Conservation (phyloP, 176 grass and related monocot genomes). For the Alloteropsis semialata region DNA sequence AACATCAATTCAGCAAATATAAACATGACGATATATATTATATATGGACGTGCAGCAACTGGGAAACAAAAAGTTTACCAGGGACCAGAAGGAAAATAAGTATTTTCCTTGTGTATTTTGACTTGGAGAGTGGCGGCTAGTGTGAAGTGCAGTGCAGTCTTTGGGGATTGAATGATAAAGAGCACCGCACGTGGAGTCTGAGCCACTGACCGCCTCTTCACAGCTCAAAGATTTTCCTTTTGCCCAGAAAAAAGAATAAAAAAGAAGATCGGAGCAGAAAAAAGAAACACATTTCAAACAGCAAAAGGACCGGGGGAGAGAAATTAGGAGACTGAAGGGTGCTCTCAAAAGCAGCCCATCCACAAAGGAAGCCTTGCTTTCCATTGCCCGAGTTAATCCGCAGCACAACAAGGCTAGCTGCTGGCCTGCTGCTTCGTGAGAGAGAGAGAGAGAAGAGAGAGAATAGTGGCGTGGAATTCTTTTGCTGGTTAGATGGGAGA, state of each 20-base stretch:
- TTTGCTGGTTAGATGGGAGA: constrained; percentile 29
- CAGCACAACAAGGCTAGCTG: background rate
- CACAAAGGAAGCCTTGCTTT: constrained; percentile 53
- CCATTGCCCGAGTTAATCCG: constrained; percentile 26
- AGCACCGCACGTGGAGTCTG: constrained; percentile 95
- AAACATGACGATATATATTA: background rate
- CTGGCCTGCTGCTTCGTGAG: background rate
- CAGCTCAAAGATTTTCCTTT: constrained; percentile 55
- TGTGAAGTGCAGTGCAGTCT: constrained; percentile 41
- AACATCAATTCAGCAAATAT: background rate
- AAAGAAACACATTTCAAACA: constrained; percentile 46
- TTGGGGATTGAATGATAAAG: constrained; percentile 85
- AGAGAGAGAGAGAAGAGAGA: background rate
- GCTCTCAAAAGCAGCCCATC: constrained; percentile 60
- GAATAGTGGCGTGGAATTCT: constrained; percentile 18
- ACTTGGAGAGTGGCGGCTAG: constrained; percentile 50
- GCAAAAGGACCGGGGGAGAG: background rate
- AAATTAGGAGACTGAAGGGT: background rate
- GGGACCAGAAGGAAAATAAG: background rate
- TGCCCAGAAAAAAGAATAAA: constrained; percentile 26
- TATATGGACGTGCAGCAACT: background rate
- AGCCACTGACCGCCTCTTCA: constrained; percentile 74
- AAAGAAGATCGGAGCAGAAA: background rate
- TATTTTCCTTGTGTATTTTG: constrained; percentile 26
- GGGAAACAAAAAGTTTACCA: background rate